Base-by-base conservation (phyloP, 1,284 basidiomycete species). In the Ceratobasidium sp. region DNA sequence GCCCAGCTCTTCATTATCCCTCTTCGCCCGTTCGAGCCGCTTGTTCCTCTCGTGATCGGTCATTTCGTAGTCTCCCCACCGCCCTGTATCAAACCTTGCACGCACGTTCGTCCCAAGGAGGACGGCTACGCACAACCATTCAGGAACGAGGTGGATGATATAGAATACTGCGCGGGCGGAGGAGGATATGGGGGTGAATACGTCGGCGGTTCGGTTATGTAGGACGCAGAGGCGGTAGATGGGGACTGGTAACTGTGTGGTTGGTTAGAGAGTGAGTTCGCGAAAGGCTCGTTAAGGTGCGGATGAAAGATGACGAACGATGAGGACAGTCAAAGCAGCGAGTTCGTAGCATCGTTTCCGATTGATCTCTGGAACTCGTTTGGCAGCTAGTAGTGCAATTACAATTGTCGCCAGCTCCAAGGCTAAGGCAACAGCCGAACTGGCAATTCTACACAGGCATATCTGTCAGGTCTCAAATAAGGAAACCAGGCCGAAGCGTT, bases 161-260 rank as follows among this genome's bases (percentile, higher is more conserved):
- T 57, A 57, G 54, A 57, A 57, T 7, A 17, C 22, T 8, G 54
- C 54, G 6, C 22, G 22, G 11, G 54, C 6, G 7, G 54, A 57
- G 15, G 54, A 6, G 6, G 54, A 57, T 2, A 57, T n/a, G 7
- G 54, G 54, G 19, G 11, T 24, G 29, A 51, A 29, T 7, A 57
- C 29, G 29, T 33, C 22, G 29, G 4, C 6, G 50, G 50, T 51
- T 5, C 15, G 50, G 24, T 7, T 24, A 17, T 51, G 50, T 6
- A 57, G 54, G 22, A 57, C 54, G 27, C 54, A 57, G 22, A 57
- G 54, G n/a, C 54, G 54, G 54, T 57, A 57, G 27, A 33, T 57
- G 15, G 57, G 57, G 6, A 60, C 57, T 41, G 57, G 36, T 19
- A 60, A 36, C 57, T 60, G 33, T 19, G 7, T 60, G 36, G 57